Base-by-base conservation (phyloP, 2,329 filamentous ascomycete species). In the Scedosporium minutisporum region DNA sequence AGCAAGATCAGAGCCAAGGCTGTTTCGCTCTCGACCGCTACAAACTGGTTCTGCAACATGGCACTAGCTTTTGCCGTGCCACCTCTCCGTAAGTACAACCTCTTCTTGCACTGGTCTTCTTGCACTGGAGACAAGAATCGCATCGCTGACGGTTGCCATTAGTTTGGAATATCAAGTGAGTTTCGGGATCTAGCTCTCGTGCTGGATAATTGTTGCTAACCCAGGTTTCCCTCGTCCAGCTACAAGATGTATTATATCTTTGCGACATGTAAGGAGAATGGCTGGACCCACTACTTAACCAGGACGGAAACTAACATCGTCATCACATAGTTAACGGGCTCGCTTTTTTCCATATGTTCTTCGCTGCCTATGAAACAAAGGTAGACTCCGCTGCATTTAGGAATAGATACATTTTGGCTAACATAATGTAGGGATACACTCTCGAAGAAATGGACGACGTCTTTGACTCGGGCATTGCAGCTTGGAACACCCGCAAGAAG, bases 361-460 rank as follows among this genome's bases (percentile, higher is more conserved):
- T 92, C 66, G 70, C 77, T 23, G 77, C 77, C 1, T 87, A 87
- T 0, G 80, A 91, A 74, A 91, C 88, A 0, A 83, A 85, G 65
- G 58, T 60, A n/a, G 6, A 42, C 21, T 23, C 60, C 64, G 18
- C 14, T 16, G 46, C 29, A 38, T 7, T 16, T 23, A 42, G n/a
- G 16, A n/a, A 12, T 58, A 1, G 29, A 27, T 14, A 14, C 12
- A 6, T 23, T 16, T 46, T 23, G 5, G 10, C 42, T 61, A 53
- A 60, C 7, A 3, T 7, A 1, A 7, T 41, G 1, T 41, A 67
- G 46, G 88, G 88, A 12, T 89, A 86, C 74, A 88, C 87, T 0
- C 82, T 93, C 1, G 89, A 93, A 70, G 88, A 93, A 70, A 87
- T 91, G 72, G 88, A 90, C 66, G 83, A 84, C 14, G 86, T 92